These are phyloP conservation scores for Neurospora terricola DNA, from an alignment of 495 filamentous ascomycete genomes.

Conservation along the genomic window DNA sequence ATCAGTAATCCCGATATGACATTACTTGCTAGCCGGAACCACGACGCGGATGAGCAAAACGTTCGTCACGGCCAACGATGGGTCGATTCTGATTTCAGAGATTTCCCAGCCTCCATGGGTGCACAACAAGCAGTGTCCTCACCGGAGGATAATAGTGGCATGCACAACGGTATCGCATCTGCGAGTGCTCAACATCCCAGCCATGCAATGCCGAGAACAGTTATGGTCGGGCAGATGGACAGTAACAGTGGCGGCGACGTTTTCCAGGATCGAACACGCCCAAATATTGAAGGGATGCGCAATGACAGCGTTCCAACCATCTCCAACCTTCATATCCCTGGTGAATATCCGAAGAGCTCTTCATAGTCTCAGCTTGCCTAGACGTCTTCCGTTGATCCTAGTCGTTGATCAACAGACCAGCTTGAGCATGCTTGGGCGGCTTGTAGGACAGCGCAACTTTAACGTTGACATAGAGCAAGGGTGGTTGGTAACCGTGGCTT, in stretches of 20 bases:
- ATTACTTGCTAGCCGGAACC: not conserved
- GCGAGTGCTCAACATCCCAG: not conserved
- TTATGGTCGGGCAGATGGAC: not conserved
- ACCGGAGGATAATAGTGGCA: not conserved
- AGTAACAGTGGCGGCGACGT: not conserved
- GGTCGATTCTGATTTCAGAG: not conserved
- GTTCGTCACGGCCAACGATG: not conserved
- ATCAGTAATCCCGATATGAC: not conserved
- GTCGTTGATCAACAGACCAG: not conserved
- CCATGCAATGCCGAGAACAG: not conserved
- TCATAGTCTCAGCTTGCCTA: not conserved
- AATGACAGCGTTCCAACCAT: slow-evolving; percentile 21
- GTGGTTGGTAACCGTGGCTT: not conserved
- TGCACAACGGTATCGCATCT: not conserved
- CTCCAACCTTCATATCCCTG: slow-evolving; percentile 44
- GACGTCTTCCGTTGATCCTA: not conserved
- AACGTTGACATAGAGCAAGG: not conserved
- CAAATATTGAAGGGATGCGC: slow-evolving; percentile 5
- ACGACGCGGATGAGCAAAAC: not conserved
- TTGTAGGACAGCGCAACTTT: not conserved
- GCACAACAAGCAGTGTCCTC: not conserved
- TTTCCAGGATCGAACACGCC: slow-evolving; percentile 3
- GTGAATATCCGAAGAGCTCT: slow-evolving; percentile 42
- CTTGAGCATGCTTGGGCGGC: not conserved
- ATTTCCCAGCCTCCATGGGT: not conserved